Evolutionary conservation across 257 asterid genomes (phyloP), one percentile per base, ranked within the genome.

Genomic region (Gentiana dahurica): DNA sequence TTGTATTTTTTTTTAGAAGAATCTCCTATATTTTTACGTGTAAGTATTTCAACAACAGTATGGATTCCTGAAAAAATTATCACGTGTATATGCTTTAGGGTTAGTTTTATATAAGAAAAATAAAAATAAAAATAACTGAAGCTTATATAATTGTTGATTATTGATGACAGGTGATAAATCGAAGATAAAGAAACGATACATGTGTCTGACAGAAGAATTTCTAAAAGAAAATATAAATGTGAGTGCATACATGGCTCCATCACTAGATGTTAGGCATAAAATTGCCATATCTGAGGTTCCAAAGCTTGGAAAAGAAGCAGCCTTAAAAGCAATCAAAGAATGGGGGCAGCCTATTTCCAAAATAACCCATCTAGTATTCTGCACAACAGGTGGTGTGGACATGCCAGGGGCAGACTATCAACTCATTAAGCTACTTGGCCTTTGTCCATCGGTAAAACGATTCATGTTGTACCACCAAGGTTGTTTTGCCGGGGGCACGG

Each of bases 371-470:
- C 59, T 87, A 6, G 65, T 87, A 5, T 87, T 87, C 70, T 87
- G 95, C 68, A 84, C 95, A 65, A 84, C 89, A 41, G 74, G 83
- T 68, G 94, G 95, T 44, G 91, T 81, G 48, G 94, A 83, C 84
- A 83, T 86, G 91, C 94, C 95, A 6, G 94, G 95, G 11, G 80
- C 84, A 8, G 95, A 86, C 81, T 84, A 76, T 71, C 83, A 79
- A 59, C 85, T 87, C 4, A 73, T 89, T 44, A 87, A 80, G 68
- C 89, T 87, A 34, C 82, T 84, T 36, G 89, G 89, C 54, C 94
- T 87, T 50, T 72, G 78, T 33, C 82, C 89, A 1, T 74, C 92
- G 12, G 87, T 87, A 32, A 76, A 71, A 56, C 81, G 96, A 6
- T 65, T 71, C 71, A 84, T 84, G 89, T 74, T 87, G 92, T 87